phyloP scores from a whole-genome alignment of 768 basidiomycete genomes.

The Melanogaster broomeanus region DNA sequence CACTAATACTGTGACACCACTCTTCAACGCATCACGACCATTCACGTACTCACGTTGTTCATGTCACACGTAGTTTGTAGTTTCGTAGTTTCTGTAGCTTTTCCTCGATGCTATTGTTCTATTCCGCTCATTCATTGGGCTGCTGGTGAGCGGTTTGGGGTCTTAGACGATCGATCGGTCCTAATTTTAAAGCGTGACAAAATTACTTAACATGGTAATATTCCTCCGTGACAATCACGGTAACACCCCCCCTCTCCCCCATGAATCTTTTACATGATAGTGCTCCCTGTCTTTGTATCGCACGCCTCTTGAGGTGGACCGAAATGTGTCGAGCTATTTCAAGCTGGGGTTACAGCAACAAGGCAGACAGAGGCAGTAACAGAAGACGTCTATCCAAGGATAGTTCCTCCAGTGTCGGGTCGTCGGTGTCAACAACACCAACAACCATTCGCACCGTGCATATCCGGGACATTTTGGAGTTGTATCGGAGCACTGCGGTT shows the following conservation, averaged over 20 bases:
- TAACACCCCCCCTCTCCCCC: not conserved
- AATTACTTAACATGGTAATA: not conserved
- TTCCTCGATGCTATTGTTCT: not conserved
- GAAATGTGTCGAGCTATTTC: too few relatives aligned
- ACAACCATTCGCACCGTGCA: too few relatives aligned
- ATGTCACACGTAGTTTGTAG: too few relatives aligned
- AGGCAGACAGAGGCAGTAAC: too few relatives aligned
- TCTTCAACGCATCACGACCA: not conserved
- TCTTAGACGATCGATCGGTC: too few relatives aligned
- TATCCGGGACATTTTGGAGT: too few relatives aligned
- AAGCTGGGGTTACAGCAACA: too few relatives aligned
- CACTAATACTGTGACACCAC: not conserved
- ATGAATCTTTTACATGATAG: not conserved
- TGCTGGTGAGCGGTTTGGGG: not conserved
- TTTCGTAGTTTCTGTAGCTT: not conserved
- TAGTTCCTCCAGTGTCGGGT: too few relatives aligned
- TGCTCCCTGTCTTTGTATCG: not conserved
- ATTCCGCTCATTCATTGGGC: too few relatives aligned
- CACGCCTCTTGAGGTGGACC: not conserved
- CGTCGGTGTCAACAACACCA: too few relatives aligned
- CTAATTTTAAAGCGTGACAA: not conserved
- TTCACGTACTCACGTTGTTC: not conserved
- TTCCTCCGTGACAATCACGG: not conserved
- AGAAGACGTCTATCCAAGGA: too few relatives aligned
- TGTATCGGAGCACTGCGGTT: too few relatives aligned